Base-by-base conservation (phyloP, 2,329 filamentous ascomycete genomes). In the Colletotrichum tropicicola region DNA sequence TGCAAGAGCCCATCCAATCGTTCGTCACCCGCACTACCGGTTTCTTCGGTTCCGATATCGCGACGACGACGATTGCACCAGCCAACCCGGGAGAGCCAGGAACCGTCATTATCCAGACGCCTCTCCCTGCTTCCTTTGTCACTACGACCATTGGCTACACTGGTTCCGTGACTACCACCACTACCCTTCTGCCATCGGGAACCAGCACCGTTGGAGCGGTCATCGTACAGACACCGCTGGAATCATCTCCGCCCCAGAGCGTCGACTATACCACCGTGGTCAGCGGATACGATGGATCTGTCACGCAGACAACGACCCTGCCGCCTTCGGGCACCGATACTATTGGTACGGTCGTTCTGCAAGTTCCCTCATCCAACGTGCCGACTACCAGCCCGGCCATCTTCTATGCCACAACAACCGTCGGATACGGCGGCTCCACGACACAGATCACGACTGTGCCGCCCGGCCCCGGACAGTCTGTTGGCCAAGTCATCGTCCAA, bases 121-220 rank as follows among this genome's bases (percentile, higher is more conserved):
- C 59, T 12, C 19, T 63, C 17, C 27, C 54, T 15, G 41, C 45
- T 21, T 23, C 28, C 0, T 64, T 53, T n/a, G 4, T 64, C 12
- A 64, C 61, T 2, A 64, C 61, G 3, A 64, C 61, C 1, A 41
- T 64, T 6, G 56, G 56, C 19, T 60, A 35, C 41, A 32, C 61
- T 21, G 61, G 48, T 6, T 19, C 27, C 3, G 35, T 44, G 3
- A 32, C 57, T 0, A 55, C 41, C 15, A 65, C 61, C 12, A 32
- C 17, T 12, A 65, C 61, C 5, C 35, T 65, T 4, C 27, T 54
- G n/a, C 61, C 61, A 3, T 60, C 61, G 21, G 61, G 61, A 23
- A 52, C 62, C 17, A 19, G 45, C 21, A 39, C 28, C 6, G 44
- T 65, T 6, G 62, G 62, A 6, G 58, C 58, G 8, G 52, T 65